These are phyloP conservation scores for Sporothrix brasiliensis DNA, from an alignment of 2,329 filamentous ascomycete species.

Conservation along the genomic window DNA sequence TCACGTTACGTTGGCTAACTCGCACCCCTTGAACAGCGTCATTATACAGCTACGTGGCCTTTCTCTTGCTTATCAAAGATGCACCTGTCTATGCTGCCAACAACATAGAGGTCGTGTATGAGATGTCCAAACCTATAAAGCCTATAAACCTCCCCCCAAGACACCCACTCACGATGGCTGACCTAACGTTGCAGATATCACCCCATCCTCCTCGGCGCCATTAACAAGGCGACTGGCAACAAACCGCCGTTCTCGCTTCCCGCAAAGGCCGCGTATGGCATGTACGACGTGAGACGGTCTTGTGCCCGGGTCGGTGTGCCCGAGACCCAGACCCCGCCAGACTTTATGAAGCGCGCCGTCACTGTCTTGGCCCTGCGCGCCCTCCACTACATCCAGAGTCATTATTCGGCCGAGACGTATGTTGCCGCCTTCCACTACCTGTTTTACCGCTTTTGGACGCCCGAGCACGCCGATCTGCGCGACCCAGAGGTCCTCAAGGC, in stretches of 20 bases:
- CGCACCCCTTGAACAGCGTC: constrained; percentile 57
- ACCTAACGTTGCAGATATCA: constrained; percentile 56
- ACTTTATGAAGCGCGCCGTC: constrained; percentile 50
- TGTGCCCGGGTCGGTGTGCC: constrained; percentile 46
- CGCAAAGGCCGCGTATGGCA: constrained; percentile 65
- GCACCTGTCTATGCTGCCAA: constrained; percentile 58
- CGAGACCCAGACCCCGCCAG: constrained; percentile 45
- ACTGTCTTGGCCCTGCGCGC: constrained; percentile 64
- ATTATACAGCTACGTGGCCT: constrained; percentile 59
- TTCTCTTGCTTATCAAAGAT: constrained; percentile 62
- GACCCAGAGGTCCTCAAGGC: constrained; percentile 57
- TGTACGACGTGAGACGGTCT: constrained; percentile 48
- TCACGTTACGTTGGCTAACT: constrained; percentile 23
- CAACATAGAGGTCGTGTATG: constrained; percentile 68
- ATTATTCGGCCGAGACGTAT: constrained; percentile 54
- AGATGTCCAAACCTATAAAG: constrained; percentile 6
- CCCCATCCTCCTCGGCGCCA: constrained; percentile 71
- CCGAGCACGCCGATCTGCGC: constrained; percentile 60
- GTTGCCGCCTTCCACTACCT: constrained; percentile 58
- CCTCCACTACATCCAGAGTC: constrained; percentile 67
- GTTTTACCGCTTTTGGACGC: constrained; percentile 65
- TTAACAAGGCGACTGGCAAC: constrained; percentile 67
- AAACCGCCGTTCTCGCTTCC: constrained; percentile 72
- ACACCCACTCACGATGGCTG: neutral
- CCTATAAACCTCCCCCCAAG: neutral